These are phyloP conservation scores for Annona cherimola DNA, from an alignment of 164 flowering plant genomes.

Conservation along the genomic window DNA sequence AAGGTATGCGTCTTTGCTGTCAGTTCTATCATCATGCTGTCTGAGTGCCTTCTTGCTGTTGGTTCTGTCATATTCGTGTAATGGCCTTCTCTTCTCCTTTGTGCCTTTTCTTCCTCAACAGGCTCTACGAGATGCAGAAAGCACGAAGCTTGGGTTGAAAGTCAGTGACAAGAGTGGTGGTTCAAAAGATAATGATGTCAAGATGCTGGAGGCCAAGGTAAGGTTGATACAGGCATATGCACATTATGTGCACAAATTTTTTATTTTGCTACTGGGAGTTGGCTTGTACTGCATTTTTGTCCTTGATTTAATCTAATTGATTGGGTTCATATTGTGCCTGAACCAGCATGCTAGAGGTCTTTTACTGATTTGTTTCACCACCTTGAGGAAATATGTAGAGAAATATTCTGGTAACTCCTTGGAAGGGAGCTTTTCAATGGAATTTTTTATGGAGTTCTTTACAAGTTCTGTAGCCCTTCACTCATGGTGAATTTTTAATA, in stretches of 20 bases:
- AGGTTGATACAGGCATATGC: not conserved
- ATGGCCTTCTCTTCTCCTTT: not conserved
- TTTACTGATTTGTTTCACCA: no score
- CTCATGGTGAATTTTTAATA: no score
- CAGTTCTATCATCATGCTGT: not conserved
- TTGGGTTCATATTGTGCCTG: no score
- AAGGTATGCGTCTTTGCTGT: constrained; percentile 34
- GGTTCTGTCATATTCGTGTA: no score
- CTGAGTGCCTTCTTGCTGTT: not conserved
- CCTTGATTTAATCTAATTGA: not conserved
- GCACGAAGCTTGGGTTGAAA: constrained; percentile 75
- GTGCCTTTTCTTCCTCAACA: not conserved
- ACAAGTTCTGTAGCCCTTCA: no score
- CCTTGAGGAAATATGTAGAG: no score
- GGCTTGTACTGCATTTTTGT: not conserved
- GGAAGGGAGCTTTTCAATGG: no score
- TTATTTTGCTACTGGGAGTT: not conserved
- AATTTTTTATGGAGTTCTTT: no score
- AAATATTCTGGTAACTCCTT: no score
- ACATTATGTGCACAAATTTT: not conserved
- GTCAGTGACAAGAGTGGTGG: constrained; percentile 36
- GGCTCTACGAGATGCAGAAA: constrained; percentile 80
- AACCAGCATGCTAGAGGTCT: no score
- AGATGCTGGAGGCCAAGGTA: constrained; percentile 80
- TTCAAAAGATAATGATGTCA: constrained; percentile 58